phyloP scores from a whole-genome alignment of 1,139 yeast species.

The Tardiomyces digboiensis region DNA sequence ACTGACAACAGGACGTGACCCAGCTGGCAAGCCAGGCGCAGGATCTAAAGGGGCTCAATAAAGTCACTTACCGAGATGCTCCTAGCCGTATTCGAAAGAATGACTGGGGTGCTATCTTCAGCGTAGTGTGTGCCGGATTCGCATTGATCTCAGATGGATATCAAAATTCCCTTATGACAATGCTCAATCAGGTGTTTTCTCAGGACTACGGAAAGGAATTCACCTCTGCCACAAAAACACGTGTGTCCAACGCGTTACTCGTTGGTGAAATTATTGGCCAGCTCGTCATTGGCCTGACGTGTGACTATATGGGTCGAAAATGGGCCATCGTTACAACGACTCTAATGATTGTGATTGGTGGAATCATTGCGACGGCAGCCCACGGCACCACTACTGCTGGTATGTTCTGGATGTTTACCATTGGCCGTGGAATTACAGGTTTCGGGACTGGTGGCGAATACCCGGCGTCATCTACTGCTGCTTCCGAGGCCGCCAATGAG shows the following conservation, averaged over 20 bases:
- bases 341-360: conserved; percentile 42
- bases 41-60: not conserved
- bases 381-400: conserved; percentile 43
- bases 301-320: conserved; percentile 51
- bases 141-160: conserved; percentile 58
- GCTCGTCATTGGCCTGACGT: conserved; percentile 42
- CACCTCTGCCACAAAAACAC: conserved; percentile 37
- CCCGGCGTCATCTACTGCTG: conserved; percentile 59
- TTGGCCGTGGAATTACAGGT: conserved; percentile 56
- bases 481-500: conserved; percentile 67
- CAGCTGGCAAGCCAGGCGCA: not conserved
- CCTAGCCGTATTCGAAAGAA: conserved; percentile 1
- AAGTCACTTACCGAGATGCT: not conserved
- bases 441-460: conserved; percentile 75
- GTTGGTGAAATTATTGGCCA: conserved; percentile 55
- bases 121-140: conserved; percentile 45
- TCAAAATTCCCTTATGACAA: conserved; percentile 52
- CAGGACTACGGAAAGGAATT: conserved; percentile 37
- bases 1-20: not conserved
- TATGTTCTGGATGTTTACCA: conserved; percentile 69
- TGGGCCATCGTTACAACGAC: conserved; percentile 49
- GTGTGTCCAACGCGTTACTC: conserved; percentile 48
- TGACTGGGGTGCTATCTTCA: conserved; percentile 24
- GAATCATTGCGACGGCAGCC: conserved; percentile 47
- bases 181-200: conserved; percentile 43